Percentiles rank a stretch among this genome's conserved stretches.
These are phyloP conservation scores for Prunus kanzakura DNA, from an alignment of 306 rosid species.

Conservation along the genomic window DNA sequence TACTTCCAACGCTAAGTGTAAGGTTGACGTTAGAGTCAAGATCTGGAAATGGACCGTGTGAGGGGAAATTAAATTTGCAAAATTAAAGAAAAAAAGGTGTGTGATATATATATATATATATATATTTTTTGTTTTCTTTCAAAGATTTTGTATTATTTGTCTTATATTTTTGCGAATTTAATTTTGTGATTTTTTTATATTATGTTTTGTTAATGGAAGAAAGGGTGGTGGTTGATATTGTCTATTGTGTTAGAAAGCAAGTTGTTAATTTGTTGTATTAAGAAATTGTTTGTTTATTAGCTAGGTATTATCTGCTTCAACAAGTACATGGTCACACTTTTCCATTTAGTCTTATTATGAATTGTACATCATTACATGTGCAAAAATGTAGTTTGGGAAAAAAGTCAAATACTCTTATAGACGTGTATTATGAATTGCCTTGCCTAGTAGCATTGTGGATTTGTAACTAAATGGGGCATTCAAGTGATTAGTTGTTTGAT, in stretches of 20 bases:
- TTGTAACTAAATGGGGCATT: too few relatives aligned
- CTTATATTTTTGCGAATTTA: background rate
- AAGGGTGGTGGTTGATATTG: background rate
- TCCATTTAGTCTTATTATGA: background rate
- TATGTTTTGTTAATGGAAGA: background rate
- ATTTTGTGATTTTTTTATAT: background rate
- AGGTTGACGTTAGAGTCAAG: slow-evolving; percentile 70
- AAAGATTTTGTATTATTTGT: slow-evolving; percentile 2
- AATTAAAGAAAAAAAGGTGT: slow-evolving; percentile 4
- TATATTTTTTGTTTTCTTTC: background rate
- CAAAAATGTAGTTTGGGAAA: too few relatives aligned
- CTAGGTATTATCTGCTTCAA: background rate
- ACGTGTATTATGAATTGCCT: too few relatives aligned
- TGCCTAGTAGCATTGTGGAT: too few relatives aligned
- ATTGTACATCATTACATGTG: background rate
- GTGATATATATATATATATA: background rate
- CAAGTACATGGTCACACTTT: background rate
- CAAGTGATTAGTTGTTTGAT: too few relatives aligned
- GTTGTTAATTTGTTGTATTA: background rate
- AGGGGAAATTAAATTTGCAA: background rate
- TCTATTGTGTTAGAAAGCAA: background rate
- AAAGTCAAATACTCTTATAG: background rate
- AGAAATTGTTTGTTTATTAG: background rate
- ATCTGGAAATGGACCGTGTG: slow-evolving; percentile 97
- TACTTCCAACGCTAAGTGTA: slow-evolving; percentile 56